Base-by-base conservation (phyloP, 345 rosid species). In the Heritiera littoralis region DNA sequence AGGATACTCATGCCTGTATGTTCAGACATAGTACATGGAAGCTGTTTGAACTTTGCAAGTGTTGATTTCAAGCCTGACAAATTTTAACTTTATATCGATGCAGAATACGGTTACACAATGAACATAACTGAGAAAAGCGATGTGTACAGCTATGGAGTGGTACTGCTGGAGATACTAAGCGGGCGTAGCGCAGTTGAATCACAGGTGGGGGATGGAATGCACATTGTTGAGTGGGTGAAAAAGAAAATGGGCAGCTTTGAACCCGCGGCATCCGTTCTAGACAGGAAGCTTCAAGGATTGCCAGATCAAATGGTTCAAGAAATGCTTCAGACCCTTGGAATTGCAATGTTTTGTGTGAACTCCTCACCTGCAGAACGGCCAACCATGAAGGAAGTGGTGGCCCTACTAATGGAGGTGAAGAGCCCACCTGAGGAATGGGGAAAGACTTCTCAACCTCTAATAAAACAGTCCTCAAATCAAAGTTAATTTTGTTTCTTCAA, bases 191-290 rank as follows among this genome's bases (percentile, higher is more conserved):
- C 98, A 0, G 90, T 95, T 48, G 91, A 87, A 79, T 75, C 94
- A 0, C 97, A 86, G 49, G 81, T 85, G 2, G 96, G 91, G 13
- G 97, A 92, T 7, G 97, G 97, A 7, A 79, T 90, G 32, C 99
- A 95, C 85, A 95, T 95, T 17, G 98, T 95, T 0, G 98, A 95
- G 77, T 95, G 99, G 98, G 98, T 95, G 82, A 93, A 92, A 84
- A 92, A 82, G 85, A 95, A 93, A 85, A 93, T 95, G 99, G 98
- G 96, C n/a, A 93, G 98, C 82, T 95, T 91, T 5, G 97, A 95
- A 82, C 99, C 96, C 11, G 97, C 97, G 0, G 74, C 82, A 35
- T 88, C 94, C 0, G 87, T 95, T 38, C 93, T 95, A 0, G 99
- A 95, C 51, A 64, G 82, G 1, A 93, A 93, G 85, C 96, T 95